These are phyloP conservation scores for Botryosphaeria dothidea DNA, from an alignment of 2,329 filamentous ascomycete species.

Conservation along the genomic window DNA sequence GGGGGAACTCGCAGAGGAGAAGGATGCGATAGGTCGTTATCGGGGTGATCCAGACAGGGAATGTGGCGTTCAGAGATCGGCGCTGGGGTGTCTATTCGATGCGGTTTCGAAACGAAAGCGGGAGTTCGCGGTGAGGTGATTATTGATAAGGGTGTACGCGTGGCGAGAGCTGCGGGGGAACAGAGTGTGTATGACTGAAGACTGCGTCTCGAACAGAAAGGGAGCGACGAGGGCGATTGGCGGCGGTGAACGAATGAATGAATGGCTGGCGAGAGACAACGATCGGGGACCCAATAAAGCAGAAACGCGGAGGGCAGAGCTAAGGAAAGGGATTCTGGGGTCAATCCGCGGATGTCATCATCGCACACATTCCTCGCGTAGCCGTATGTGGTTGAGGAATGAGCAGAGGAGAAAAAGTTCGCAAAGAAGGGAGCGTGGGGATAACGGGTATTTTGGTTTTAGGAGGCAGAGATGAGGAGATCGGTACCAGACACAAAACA, in stretches of 20 bases:
- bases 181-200: background rate
- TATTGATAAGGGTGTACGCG: background rate
- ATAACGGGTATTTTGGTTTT: background rate
- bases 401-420: background rate
- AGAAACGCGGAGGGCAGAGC: background rate
- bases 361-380: background rate
- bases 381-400: background rate
- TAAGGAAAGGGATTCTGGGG: background rate
- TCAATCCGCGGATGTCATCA: background rate
- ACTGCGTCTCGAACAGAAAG: background rate
- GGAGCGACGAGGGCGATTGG: background rate
- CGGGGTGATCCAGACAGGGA: background rate
- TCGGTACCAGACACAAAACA: background rate
- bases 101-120: slow-evolving; percentile 12
- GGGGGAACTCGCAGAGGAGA: background rate
- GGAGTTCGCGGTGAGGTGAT: background rate
- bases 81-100: slow-evolving; percentile 7
- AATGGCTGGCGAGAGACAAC: background rate
- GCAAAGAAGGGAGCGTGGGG: slow-evolving; percentile 1
- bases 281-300: background rate
- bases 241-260: background rate
- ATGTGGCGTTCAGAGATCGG: background rate
- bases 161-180: background rate
- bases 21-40: background rate
- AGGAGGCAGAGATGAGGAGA: background rate